phyloP scores from a whole-genome alignment of 2,329 filamentous ascomycete genomes.

The Hirsutella minnesotensis region DNA sequence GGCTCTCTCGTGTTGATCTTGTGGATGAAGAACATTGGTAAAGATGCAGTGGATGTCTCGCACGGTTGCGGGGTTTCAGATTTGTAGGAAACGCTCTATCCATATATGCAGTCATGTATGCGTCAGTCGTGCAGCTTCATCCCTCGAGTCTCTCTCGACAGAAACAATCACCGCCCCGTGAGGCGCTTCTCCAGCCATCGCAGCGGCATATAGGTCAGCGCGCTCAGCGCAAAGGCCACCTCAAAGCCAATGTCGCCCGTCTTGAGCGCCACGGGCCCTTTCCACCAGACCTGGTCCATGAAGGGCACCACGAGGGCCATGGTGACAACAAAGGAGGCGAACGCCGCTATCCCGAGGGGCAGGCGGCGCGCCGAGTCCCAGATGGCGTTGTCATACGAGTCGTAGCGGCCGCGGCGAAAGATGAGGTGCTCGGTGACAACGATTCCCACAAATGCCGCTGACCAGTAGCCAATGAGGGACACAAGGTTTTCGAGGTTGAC shows the following conservation, averaged over 20 bases:
- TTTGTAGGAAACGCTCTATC: too few relatives aligned
- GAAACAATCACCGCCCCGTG: constrained; percentile 10
- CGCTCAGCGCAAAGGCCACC: constrained; percentile 42
- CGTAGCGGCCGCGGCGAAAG: constrained; percentile 32
- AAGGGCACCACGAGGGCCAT: constrained; percentile 43
- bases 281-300: constrained; percentile 50
- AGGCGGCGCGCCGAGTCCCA: constrained; percentile 35
- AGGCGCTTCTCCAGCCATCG: constrained; percentile 31
- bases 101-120: too few relatives aligned
- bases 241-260: constrained; percentile 58
- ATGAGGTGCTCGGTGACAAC: constrained; percentile 34
- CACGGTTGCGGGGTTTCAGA: too few relatives aligned
- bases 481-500: constrained; percentile 44
- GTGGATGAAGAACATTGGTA: too few relatives aligned
- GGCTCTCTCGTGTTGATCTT: too few relatives aligned
- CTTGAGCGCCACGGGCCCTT: constrained; percentile 44
- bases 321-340: constrained; percentile 31
- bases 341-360: constrained; percentile 34
- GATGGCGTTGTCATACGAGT: constrained; percentile 30
- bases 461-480: constrained; percentile 47
- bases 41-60: too few relatives aligned
- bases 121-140: too few relatives aligned
- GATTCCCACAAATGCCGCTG: constrained; percentile 40
- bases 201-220: constrained; percentile 33
- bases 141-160: neutral